These are phyloP conservation scores for Moelleriella libera DNA, from an alignment of 2,329 filamentous ascomycete genomes.

Conservation along the genomic window DNA sequence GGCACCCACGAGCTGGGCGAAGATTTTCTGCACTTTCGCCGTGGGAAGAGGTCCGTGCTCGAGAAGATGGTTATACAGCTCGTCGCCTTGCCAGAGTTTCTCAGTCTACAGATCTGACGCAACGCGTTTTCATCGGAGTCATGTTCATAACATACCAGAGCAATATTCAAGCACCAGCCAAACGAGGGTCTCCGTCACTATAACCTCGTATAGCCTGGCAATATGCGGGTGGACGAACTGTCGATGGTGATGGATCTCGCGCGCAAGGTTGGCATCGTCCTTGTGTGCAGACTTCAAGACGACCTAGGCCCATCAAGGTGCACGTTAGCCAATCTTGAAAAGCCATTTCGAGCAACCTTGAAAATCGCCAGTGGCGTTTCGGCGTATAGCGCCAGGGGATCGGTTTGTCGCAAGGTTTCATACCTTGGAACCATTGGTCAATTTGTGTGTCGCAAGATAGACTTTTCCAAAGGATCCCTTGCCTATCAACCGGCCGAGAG, in stretches of 20 bases:
- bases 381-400: too few species aligned
- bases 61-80: conserved; percentile 92
- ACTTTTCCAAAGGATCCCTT: conserved; percentile 98
- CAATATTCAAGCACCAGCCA: conserved; percentile 98
- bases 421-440: conserved; percentile 96
- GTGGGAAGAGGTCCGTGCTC: conserved; percentile 71
- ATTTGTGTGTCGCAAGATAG: conserved; percentile 88
- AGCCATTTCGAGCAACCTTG: too few species aligned
- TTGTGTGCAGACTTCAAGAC: conserved; percentile 97
- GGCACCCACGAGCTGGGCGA: conserved; percentile 87
- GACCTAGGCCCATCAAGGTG: too few species aligned
- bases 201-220: conserved; percentile 90
- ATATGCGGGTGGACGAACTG: conserved; percentile 98
- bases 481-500: conserved; percentile 78
- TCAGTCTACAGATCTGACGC: background rate
- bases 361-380: too few species aligned
- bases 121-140: background rate
- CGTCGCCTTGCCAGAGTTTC: conserved; percentile 60
- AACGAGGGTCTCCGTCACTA: conserved; percentile 86
- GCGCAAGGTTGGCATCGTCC: conserved; percentile 85
- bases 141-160: conserved; percentile 45
- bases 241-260: conserved; percentile 96
- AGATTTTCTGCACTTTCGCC: conserved; percentile 86
- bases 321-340: too few species aligned
- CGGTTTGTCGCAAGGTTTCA: too few species aligned